Conservation (phyloP, 768 basidiomycete genomes). For the Boletus rubescentipes region DNA sequence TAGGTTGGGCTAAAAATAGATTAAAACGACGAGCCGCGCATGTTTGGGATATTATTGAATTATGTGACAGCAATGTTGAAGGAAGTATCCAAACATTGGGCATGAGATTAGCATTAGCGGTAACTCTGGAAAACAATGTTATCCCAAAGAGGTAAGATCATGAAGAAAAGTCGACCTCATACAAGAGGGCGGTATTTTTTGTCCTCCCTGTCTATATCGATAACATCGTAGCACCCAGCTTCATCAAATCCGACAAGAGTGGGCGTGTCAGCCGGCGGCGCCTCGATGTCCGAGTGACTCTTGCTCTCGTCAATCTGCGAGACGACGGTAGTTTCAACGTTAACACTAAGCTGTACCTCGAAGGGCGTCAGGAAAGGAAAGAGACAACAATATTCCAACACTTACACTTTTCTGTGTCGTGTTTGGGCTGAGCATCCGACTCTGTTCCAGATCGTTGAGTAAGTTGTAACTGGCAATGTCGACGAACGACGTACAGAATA, state of each 20-base stretch:
- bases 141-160: no score
- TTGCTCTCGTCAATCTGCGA: conserved; percentile 30
- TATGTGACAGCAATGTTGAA: no score
- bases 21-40: no score
- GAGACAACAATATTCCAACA: not conserved
- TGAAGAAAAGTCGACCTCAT: conserved; percentile 1
- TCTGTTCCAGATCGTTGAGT: conserved; percentile 6
- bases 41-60: no score
- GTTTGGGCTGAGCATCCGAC: conserved; percentile 24
- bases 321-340: conserved; percentile 33
- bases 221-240: conserved; percentile 8
- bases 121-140: no score
- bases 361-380: not conserved
- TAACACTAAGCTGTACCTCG: conserved; percentile 30
- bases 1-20: no score
- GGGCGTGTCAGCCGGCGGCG: not conserved
- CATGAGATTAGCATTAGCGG: no score
- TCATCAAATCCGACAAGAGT: conserved; percentile 10
- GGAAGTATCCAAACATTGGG: no score
- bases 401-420: conserved; percentile 24
- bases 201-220: conserved; percentile 19
- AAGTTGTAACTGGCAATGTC: not conserved
- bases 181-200: conserved; percentile 12
- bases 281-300: conserved; percentile 19
- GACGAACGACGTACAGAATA: conserved; percentile 21